Evolutionary conservation across 202 grass and related monocot genomes (phyloP).

Genomic region (Zoysia matrella): DNA sequence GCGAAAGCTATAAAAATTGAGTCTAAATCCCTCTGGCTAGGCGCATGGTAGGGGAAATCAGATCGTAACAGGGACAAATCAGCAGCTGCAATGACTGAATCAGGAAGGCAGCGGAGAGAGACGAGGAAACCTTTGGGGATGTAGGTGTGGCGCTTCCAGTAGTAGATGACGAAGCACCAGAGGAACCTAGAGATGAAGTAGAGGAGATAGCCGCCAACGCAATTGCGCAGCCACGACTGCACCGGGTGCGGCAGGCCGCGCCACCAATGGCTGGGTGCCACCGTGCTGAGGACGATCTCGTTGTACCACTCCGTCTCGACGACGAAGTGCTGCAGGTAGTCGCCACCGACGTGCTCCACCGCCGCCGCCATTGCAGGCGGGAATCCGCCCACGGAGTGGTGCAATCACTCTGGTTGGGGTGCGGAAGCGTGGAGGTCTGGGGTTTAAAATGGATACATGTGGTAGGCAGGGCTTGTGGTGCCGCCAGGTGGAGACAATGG

Average conservation of each 20-base stretch:
- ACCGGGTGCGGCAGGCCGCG: conserved; percentile 70
- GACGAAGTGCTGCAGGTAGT: conserved; percentile 60
- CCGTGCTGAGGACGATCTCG: no score
- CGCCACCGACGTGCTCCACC: conserved; percentile 19
- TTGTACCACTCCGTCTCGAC: conserved; percentile 88
- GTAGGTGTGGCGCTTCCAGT: no score
- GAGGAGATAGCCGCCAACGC: conserved; percentile 64
- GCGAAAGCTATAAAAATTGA: no score
- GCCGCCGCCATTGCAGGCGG: conserved; percentile 33
- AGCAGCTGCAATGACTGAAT: background rate
- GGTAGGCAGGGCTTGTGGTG: background rate
- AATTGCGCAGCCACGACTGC: conserved; percentile 94
- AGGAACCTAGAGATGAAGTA: conserved; percentile 55
- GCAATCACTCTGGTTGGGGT: background rate
- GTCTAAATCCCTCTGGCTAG: background rate
- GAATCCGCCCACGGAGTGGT: background rate
- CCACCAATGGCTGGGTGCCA: conserved; percentile 63
- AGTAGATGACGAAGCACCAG: no score
- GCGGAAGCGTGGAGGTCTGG: background rate
- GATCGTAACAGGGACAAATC: conserved; percentile 24
- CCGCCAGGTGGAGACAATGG: conserved; percentile 1
- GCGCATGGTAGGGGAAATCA: background rate
- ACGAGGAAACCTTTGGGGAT: no score
- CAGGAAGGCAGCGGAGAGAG: background rate
- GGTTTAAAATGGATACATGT: conserved; percentile 31